Conservation (phyloP, 2,329 filamentous ascomycete genomes). For the Botrytis porri region DNA sequence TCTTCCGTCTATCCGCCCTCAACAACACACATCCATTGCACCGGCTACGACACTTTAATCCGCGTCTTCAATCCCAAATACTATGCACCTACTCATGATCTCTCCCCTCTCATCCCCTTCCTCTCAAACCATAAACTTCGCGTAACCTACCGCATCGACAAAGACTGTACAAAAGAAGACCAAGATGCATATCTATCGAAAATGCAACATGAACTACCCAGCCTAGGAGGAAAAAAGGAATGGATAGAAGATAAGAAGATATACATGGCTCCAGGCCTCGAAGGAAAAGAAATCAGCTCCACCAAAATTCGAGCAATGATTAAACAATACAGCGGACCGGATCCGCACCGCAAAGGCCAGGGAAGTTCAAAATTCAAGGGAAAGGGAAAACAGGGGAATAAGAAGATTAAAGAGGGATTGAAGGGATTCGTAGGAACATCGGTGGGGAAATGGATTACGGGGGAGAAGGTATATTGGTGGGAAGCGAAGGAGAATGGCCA, state of each 20-base stretch:
- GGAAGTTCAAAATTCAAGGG: slow-evolving; percentile 52
- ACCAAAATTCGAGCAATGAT: background rate
- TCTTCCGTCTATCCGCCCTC: slow-evolving; percentile 41
- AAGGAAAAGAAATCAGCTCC: background rate
- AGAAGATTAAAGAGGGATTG: slow-evolving; percentile 32
- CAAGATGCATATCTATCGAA: background rate
- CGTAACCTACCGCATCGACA: slow-evolving; percentile 57
- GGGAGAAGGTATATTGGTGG: slow-evolving; percentile 1
- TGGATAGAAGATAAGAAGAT: background rate
- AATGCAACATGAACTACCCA: background rate
- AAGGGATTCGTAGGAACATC: background rate
- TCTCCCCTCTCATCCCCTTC: slow-evolving; percentile 58
- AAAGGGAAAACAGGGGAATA: slow-evolving; percentile 54
- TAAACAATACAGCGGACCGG: background rate
- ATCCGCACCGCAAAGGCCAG: slow-evolving; percentile 54
- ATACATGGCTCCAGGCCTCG: background rate
- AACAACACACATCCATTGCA: slow-evolving; percentile 61
- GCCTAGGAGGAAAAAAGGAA: background rate
- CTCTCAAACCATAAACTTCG: slow-evolving; percentile 59
- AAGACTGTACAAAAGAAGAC: background rate
- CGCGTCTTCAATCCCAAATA: slow-evolving; percentile 73
- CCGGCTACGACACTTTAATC: slow-evolving; percentile 73
- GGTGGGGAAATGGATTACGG: slow-evolving; percentile 14
- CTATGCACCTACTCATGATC: slow-evolving; percentile 53
- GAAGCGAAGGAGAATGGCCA: background rate